Base-by-base conservation (phyloP, 116 monocot genomes). In the Iris pallida region DNA sequence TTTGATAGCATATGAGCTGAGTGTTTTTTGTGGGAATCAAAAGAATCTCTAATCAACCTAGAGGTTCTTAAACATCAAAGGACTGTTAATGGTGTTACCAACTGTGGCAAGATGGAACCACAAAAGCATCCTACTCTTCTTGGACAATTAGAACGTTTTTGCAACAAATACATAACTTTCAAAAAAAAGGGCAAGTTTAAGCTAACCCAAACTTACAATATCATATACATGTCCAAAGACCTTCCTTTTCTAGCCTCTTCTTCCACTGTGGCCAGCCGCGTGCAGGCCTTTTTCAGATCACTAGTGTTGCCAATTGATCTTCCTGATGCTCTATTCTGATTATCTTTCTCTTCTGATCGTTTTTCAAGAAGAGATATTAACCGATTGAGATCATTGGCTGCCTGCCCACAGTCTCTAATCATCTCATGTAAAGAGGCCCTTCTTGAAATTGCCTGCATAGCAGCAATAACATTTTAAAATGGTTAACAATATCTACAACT, bases 401-500 rank as follows among this genome's bases (percentile, higher is more conserved):
- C 88, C 54, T 95, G 95, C 20, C 73, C 70, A 74, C 88, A 95
- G 63, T 95, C 95, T 69, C 95, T 88, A 41, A 95, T 95, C 88
- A 82, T 83, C 74, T 95, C 91, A 68, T 86, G 76, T 57, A 95
- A 83, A 58, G 88, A 86, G 47, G 90, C 95, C 72, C 95, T 83
- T 74, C 95, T 88, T 16, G 95, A 95, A 48, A 95, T 81, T 53
- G 95, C 95, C 95, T 95, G 67, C 61, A 65, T 75, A 51, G 49
- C 11, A 30, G 30, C 30, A 30, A 30, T 30, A 30, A 30, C 30
- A 65, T 15, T 18, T 73, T 8, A 16, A 69, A n/a, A 30, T 30
- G 30, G 30, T 30, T 30, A 30, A 30, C 30, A 30, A 30, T 30
- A 30, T 30, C 30, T 30, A 30, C 30, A 30, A 30, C 30, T 30